A percentile compares a stretch with the other conserved stretches of the same genome.
Conservation (phyloP, 352 stramenopile genomes). For the Phytophthora meadii region DNA sequence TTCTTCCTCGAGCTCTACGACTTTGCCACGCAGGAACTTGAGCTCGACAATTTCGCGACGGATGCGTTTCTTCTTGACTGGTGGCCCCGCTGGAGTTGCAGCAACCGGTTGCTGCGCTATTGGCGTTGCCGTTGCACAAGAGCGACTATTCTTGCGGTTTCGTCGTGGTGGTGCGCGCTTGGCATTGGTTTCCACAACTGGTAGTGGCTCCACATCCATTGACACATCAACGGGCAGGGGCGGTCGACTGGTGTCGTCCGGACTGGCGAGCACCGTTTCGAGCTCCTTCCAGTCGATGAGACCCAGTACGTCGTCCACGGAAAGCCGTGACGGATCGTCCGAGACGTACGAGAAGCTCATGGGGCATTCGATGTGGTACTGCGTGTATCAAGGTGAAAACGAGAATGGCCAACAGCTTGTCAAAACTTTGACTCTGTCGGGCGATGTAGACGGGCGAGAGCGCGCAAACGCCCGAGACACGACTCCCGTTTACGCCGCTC, state of each 20-base stretch:
- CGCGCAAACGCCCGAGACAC: constrained; percentile 33
- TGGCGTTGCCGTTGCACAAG: neutral
- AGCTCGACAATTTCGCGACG: constrained; percentile 42
- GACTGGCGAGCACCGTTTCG: constrained; percentile 32
- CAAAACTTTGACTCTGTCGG: neutral
- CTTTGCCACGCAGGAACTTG: constrained; percentile 39
- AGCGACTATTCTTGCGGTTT: constrained; percentile 13
- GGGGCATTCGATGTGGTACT: constrained; percentile 24
- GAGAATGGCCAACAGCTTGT: constrained; percentile 19
- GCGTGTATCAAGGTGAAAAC: constrained; percentile 25
- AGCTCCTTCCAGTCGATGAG: constrained; percentile 49
- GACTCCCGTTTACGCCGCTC: constrained; percentile 31
- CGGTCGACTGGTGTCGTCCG: constrained; percentile 24
- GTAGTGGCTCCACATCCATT: constrained; percentile 11
- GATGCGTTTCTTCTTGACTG: constrained; percentile 41
- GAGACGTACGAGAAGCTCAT: constrained; percentile 37
- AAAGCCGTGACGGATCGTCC: constrained; percentile 35
- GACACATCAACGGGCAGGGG: constrained; percentile 7
- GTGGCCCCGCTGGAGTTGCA: constrained; percentile 4
- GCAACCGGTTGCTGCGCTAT: neutral
- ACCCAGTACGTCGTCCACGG: constrained; percentile 35
- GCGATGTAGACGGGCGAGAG: constrained; percentile 12
- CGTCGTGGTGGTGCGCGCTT: constrained; percentile 11
- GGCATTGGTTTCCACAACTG: neutral
- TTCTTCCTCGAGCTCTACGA: constrained; percentile 41